Conservation (phyloP, 805 yeast genomes). For the Scheffersomyces lignosus region DNA sequence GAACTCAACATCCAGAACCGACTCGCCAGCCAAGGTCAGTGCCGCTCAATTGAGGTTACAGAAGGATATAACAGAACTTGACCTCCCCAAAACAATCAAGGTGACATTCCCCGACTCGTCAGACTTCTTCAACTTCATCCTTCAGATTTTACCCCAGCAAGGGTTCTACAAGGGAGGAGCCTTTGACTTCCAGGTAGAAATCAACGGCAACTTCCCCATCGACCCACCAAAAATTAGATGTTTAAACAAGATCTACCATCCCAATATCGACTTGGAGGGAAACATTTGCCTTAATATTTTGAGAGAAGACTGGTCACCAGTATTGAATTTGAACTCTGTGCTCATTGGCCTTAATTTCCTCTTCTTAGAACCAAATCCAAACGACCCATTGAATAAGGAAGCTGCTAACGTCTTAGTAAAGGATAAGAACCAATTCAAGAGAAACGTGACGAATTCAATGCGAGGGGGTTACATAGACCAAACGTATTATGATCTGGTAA, state of each 20-base stretch:
- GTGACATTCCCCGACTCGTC: constrained; percentile 51
- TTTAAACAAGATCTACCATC: constrained; percentile 77
- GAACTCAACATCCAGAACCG: background rate
- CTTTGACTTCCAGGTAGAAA: constrained; percentile 66
- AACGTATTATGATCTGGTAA: constrained; percentile 63
- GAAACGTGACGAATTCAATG: constrained; percentile 65
- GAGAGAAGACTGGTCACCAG: constrained; percentile 97
- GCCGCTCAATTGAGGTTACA: constrained; percentile 77
- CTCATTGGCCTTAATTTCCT: constrained; percentile 82
- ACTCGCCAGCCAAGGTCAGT: constrained; percentile 22
- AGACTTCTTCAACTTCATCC: constrained; percentile 61
- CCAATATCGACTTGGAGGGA: constrained; percentile 88
- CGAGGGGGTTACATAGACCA: constrained; percentile 64
- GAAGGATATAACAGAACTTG: constrained; percentile 71
- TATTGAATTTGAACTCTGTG: constrained; percentile 75
- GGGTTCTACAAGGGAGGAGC: constrained; percentile 71
- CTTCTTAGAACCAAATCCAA: constrained; percentile 87
- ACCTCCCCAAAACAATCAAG: constrained; percentile 57
- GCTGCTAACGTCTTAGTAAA: constrained; percentile 63
- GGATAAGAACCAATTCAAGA: constrained; percentile 45
- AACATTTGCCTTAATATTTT: constrained; percentile 89
- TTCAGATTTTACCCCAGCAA: constrained; percentile 62
- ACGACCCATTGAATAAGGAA: constrained; percentile 89
- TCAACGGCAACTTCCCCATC: constrained; percentile 80
- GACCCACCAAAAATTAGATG: constrained; percentile 88